phyloP scores from a whole-genome alignment of 148 eudicot species.

The Rhododendron henanense region DNA sequence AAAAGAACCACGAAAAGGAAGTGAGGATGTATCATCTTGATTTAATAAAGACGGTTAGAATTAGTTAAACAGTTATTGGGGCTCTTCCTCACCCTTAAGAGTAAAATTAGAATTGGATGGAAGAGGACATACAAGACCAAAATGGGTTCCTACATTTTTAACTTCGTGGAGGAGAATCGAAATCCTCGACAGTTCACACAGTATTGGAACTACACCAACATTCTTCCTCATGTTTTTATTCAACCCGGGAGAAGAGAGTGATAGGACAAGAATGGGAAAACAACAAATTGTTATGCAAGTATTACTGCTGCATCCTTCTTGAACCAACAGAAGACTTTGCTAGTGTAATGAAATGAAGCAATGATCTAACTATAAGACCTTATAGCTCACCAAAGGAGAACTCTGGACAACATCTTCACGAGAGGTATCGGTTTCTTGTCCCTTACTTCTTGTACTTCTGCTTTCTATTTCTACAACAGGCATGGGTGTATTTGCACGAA shows the following conservation, averaged over 20 bases:
- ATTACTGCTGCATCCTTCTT: neutral
- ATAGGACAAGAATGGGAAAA: neutral
- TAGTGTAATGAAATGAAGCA: neutral
- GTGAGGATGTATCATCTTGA: neutral
- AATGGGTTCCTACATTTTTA: neutral
- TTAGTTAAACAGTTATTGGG: neutral
- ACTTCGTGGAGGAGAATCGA: neutral
- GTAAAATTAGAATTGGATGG: neutral
- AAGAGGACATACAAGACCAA: neutral
- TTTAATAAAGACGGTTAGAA: neutral
- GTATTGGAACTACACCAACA: neutral
- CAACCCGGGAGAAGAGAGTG: neutral
- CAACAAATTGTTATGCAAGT: neutral
- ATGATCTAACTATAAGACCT: neutral
- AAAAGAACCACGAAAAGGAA: neutral
- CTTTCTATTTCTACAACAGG: slow-evolving; percentile 16
- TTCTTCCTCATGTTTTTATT: neutral
- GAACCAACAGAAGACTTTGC: neutral
- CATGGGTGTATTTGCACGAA: slow-evolving; percentile 15
- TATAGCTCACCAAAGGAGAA: slow-evolving; percentile 26
- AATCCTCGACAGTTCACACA: neutral
- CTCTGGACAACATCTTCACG: slow-evolving; percentile 18
- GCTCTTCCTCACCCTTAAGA: neutral
- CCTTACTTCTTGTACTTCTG: slow-evolving; percentile 17
- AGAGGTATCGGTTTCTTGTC: slow-evolving; percentile 20